Evolutionary conservation across 441 rosid genomes (phyloP).

Genomic region (Syzygium malaccense): DNA sequence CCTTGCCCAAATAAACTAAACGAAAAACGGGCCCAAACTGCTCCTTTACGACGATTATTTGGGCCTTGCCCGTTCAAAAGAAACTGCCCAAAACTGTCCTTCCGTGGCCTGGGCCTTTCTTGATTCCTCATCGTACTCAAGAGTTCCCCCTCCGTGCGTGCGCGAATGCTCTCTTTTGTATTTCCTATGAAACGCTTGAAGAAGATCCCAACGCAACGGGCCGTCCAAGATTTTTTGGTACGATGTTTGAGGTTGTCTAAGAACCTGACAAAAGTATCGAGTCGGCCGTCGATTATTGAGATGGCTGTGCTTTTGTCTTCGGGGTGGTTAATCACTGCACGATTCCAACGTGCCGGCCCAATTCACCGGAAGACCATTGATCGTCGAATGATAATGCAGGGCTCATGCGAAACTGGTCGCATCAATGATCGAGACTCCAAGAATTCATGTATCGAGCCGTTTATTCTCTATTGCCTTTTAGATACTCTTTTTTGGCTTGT

Average conservation of each 20-base stretch:
- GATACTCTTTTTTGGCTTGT: background rate
- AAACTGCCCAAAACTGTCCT: background rate
- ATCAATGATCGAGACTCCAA: background rate
- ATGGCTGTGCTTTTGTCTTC: background rate
- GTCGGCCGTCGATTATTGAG: background rate
- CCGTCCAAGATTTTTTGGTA: background rate
- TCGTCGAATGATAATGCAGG: background rate
- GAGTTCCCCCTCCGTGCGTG: background rate
- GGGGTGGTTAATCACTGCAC: accelerated
- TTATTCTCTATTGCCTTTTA: accelerated
- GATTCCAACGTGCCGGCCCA: accelerated
- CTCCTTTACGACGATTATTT: background rate
- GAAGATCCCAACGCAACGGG: background rate
- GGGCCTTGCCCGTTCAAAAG: background rate
- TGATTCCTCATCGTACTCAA: background rate
- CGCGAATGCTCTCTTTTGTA: background rate
- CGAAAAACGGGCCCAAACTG: background rate
- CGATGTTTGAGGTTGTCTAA: background rate
- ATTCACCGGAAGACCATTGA: background rate
- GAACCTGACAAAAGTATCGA: background rate
- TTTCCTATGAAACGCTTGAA: background rate
- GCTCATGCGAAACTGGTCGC: background rate
- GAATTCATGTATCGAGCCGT: accelerated
- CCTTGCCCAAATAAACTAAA: background rate
- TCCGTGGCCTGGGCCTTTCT: background rate